Conservation (phyloP, 371 early-diverging fungal genomes). For the Gilbertella persicaria region DNA sequence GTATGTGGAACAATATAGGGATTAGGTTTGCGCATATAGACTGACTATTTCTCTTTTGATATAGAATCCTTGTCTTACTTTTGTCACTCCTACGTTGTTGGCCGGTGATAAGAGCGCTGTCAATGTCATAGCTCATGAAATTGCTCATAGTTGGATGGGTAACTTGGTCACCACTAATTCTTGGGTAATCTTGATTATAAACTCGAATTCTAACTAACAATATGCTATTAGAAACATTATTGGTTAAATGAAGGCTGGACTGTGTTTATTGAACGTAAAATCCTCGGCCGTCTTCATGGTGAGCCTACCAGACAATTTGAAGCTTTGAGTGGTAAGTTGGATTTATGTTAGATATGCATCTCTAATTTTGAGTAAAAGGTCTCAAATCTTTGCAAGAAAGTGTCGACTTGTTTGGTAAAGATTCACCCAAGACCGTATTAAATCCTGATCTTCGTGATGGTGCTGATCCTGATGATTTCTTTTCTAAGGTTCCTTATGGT, state of each 20-base stretch:
- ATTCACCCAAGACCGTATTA: conserved; percentile 77
- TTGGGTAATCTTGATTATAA: conserved; percentile 65
- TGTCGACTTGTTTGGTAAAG: conserved; percentile 76
- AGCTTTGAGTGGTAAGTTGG: conserved; percentile 73
- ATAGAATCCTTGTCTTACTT: conserved; percentile 90
- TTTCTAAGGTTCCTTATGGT: conserved; percentile 91
- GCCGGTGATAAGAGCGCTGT: conserved; percentile 90
- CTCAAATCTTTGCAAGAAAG: conserved; percentile 75
- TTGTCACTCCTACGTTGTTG: conserved; percentile 86
- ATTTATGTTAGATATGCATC: background rate
- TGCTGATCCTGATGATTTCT: conserved; percentile 94
- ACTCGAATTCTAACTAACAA: background rate
- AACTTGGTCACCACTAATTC: conserved; percentile 90
- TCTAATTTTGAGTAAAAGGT: conserved; percentile 31
- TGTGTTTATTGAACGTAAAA: conserved; percentile 93
- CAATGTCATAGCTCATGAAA: conserved; percentile 96
- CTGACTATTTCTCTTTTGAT: background rate
- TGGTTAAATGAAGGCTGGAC: conserved; percentile 97
- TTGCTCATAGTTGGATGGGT: conserved; percentile 96
- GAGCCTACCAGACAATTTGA: conserved; percentile 82
- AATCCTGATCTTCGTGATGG: conserved; percentile 72
- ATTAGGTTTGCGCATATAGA: background rate
- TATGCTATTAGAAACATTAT: conserved; percentile 58
- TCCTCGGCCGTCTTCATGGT: conserved; percentile 80
- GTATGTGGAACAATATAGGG: conserved; percentile 18